Percentiles rank a stretch among this genome's conserved stretches.
These are phyloP conservation scores for Chenopodium quinoa DNA, from an alignment of 148 eudicot species.

Conservation along the genomic window DNA sequence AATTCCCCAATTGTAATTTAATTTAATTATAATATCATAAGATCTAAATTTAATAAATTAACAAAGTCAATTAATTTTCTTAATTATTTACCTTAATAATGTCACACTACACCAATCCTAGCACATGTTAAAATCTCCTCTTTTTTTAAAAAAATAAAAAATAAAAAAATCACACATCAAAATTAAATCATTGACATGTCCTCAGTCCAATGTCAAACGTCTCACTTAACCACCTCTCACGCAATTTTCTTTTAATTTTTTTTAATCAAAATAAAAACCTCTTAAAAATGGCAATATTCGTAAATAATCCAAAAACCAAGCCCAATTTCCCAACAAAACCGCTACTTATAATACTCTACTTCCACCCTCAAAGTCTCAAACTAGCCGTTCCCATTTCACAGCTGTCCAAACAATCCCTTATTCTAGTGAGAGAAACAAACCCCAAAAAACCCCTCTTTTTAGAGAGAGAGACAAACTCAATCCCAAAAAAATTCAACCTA, in stretches of 20 bases:
- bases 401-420: conserved; percentile 6
- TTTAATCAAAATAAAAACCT: neutral
- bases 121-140: neutral
- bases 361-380: conserved; percentile 7
- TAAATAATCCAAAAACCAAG: conserved; percentile 18
- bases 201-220: neutral
- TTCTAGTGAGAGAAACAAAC: conserved; percentile 21
- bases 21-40: neutral
- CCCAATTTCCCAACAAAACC: neutral
- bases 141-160: too few species aligned
- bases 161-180: neutral
- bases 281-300: conserved; percentile 25
- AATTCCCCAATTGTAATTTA: too few species aligned
- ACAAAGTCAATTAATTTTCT: neutral
- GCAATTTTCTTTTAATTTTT: too few species aligned
- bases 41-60: neutral
- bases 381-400: conserved; percentile 28
- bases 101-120: neutral
- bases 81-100: neutral
- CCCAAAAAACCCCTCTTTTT: too few species aligned
- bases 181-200: neutral
- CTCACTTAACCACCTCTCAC: neutral
- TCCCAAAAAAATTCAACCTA: neutral
- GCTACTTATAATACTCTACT: conserved; percentile 12
- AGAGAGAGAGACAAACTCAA: neutral